Evolutionary conservation across 306 rosid genomes (phyloP), one percentile per base, ranked within the genome.

Genomic region (Lablab purpureus): DNA sequence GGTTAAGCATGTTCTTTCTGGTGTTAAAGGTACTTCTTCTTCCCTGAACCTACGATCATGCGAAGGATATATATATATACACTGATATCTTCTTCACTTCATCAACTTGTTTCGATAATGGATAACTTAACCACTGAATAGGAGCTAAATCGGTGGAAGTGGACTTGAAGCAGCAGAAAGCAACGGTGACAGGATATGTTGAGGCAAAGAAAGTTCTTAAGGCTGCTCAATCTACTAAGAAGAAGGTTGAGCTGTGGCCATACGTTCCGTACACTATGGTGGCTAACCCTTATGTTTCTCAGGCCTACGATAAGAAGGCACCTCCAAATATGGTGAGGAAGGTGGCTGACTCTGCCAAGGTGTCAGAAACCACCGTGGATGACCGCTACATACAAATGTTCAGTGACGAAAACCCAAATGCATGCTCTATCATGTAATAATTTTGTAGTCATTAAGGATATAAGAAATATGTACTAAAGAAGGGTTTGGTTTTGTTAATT

Each of bases 241-340:
- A 95, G 89, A 95, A 95, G 87, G 97, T 90, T 6, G 99, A 95
- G 73, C 45, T 91, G 34, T 95, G 99, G 99, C 99, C 99, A 2
- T 95, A 95, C 73, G 98, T 95, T 32, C 98, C 98, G 0, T 90
- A 88, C 85, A 79, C 80, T 21, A 72, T 87, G 86, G 97, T 90
- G 82, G 91, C 98, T 32, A 70, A 92, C 60, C 99, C 99, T 3
- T 95, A 95, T 37, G 73, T 92, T 7, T 80, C 99, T 43, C 91
- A 77, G 27, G 95, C 97, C 0, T 95, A 95, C 32, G 99, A 95
- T 78, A 95, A 95, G 91, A 95, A 95, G 64, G 99, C 99, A 0
- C 99, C 99, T 21, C 94, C 99, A 2, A 95, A 95, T 64, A 95
- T 95, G 99, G 99, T 95, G 9, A 86, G 99, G 23, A 68, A 58